Percentiles rank a stretch among this genome's conserved stretches.
Conservation (phyloP, 305 asterid species). For the Fraxinus latifolia region DNA sequence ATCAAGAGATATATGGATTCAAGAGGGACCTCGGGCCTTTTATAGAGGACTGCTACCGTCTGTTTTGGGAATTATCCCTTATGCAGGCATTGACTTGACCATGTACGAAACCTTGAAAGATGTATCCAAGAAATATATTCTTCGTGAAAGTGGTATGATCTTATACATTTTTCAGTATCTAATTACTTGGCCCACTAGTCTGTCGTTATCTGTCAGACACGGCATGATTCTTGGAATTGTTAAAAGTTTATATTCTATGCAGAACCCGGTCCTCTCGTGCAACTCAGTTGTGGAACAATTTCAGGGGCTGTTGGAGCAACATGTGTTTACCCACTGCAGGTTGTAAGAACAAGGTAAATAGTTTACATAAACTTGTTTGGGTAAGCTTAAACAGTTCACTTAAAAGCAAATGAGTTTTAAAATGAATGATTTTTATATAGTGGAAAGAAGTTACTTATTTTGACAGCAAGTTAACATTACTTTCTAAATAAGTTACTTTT, state of each 20-base stretch:
- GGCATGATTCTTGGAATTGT: slow-evolving; percentile 18
- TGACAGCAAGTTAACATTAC: background rate
- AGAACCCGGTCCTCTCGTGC: slow-evolving; percentile 93
- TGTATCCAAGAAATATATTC: slow-evolving; percentile 63
- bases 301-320: slow-evolving; percentile 96
- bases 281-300: slow-evolving; percentile 81
- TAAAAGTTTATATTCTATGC: slow-evolving; percentile 31
- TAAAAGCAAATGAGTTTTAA: background rate
- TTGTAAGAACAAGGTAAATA: slow-evolving; percentile 81
- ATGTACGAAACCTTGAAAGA: slow-evolving; percentile 88
- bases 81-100: slow-evolving; percentile 89
- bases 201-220: slow-evolving; percentile 15
- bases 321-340: slow-evolving; percentile 94
- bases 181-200: background rate
- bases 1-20: slow-evolving; percentile 77
- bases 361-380: background rate
- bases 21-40: slow-evolving; percentile 92
- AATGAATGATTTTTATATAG: background rate
- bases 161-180: slow-evolving; percentile 14
- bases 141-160: slow-evolving; percentile 67
- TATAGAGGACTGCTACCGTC: slow-evolving; percentile 88
- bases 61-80: slow-evolving; percentile 90
- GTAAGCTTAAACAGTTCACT: background rate
- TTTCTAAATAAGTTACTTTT: background rate
- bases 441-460: background rate